Evolutionary conservation across 108 stramenopile species (phyloP).

Genomic region (Pseudonitzschia delicatissima): DNA sequence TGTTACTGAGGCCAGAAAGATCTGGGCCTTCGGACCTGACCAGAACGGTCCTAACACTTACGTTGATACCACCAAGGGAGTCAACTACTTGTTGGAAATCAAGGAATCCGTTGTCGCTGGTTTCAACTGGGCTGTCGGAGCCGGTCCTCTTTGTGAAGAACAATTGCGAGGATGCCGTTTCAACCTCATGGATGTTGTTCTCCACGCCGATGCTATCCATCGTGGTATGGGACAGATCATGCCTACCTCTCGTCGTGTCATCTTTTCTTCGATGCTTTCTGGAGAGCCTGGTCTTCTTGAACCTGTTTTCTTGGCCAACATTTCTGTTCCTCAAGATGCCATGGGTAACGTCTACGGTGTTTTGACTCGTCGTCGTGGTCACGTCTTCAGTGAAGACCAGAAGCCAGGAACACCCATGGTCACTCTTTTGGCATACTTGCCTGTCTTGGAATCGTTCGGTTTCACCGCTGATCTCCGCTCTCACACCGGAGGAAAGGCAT

Average conservation of each 20-base stretch:
- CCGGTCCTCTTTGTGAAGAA: constrained; percentile 98
- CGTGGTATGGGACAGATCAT: constrained; percentile 99
- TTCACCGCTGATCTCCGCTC: constrained; percentile 98
- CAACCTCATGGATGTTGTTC: constrained; percentile 99
- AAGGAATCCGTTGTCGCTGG: constrained; percentile 99
- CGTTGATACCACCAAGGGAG: constrained; percentile 99
- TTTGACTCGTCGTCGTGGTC: constrained; percentile 97
- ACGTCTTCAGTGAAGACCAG: constrained; percentile 98
- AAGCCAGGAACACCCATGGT: constrained; percentile 97
- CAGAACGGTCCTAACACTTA: constrained; percentile 98
- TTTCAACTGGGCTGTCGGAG: constrained; percentile 98
- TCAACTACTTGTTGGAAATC: constrained; percentile 99
- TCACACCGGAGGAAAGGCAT: constrained; percentile 99
- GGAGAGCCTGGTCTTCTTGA: constrained; percentile 94
- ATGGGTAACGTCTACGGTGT: constrained; percentile 99
- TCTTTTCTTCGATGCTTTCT: constrained; percentile 93
- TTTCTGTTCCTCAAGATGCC: constrained; percentile 97
- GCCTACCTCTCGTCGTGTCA: constrained; percentile 99
- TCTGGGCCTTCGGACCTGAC: constrained; percentile 99
- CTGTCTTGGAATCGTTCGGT: constrained; percentile 99
- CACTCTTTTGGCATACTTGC: constrained; percentile 98
- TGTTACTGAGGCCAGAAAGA: constrained; percentile 97
- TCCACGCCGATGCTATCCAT: constrained; percentile 99
- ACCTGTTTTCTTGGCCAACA: constrained; percentile 98
- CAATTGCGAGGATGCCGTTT: constrained; percentile 95